Evolutionary conservation across 768 basidiomycete genomes (phyloP), one percentile per base, ranked within the genome.

Genomic region (Phlegmacium glaucopus): DNA sequence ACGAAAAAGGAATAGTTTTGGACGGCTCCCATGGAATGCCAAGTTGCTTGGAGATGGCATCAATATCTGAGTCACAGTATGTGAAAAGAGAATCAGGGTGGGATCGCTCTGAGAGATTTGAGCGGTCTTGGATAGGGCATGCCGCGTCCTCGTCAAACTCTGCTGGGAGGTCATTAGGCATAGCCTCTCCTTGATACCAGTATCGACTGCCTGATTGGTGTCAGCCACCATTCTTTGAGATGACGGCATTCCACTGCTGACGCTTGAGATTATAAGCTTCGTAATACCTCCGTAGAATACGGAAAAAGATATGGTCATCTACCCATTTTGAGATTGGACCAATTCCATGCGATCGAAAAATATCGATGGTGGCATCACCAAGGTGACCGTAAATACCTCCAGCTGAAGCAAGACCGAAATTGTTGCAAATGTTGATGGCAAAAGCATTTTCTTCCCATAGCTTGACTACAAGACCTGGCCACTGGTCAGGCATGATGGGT

Each of bases 401-500:
- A 32, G 56, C 59, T 0, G 62, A 58, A 0, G 40, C 36, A 0
- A 61, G 52, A 0, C 65, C 54, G n/a, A 71, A 70, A 30, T 46
- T 44, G 15, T 54, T 48, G 0, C 49, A 27, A 9, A 37, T 66
- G 37, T 69, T 56, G 25, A 66, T 42, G 4, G 51, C 56, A 32
- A 63, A 62, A 2, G 28, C 18, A n/a, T 61, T 52, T 3, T 55
- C n/a, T n/a, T n/a, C n/a, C n/a, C n/a, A n/a, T n/a, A n/a, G n/a
- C n/a, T n/a, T n/a, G n/a, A n/a, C n/a, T 0, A 72, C 63, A 0
- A 62, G 37, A 0, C 61, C 67, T 8, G 68, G 69, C 72, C 72
- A 76, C 36, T 75, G 71, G 0, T 55, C 54, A 0, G 53, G 60
- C 12, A 61, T 54, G 0, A 67, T 32, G 0, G 65, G 69, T 0